phyloP scores from a whole-genome alignment of 2,329 filamentous ascomycete species.

The Macrophomina phaseolina region DNA sequence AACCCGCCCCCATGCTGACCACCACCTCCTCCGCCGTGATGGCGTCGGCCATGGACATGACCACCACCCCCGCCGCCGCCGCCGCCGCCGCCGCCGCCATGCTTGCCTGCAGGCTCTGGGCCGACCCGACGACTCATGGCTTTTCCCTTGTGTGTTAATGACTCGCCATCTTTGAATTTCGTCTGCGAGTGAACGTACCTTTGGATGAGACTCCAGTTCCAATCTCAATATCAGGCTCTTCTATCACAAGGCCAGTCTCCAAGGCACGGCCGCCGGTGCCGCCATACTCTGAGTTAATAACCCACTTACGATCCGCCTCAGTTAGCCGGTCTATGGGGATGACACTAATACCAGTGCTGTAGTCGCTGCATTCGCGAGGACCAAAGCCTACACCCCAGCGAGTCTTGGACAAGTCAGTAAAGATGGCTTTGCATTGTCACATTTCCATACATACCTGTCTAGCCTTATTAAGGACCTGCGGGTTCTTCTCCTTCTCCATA shows the following conservation, averaged over 20 bases:
- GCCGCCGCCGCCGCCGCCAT: background rate
- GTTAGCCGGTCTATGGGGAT: conserved; percentile 93
- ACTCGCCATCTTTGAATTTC: conserved; percentile 34
- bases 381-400: conserved; percentile 98
- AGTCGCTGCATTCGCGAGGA: conserved; percentile 95
- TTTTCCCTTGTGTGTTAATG: background rate
- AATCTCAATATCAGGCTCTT: conserved; percentile 98
- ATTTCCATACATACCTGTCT: conserved; percentile 44
- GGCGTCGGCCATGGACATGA: conserved; percentile 11
- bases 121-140: conserved; percentile 27
- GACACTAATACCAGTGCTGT: conserved; percentile 86
- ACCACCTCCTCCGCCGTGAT: conserved; percentile 12
- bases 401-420: conserved; percentile 61
- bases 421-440: background rate
- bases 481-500: conserved; percentile 79
- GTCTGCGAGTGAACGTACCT: conserved; percentile 33
- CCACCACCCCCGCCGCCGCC: background rate
- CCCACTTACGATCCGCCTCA: conserved; percentile 97
- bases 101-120: conserved; percentile 28
- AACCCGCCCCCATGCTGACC: conserved; percentile 28
- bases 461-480: conserved; percentile 71
- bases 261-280: conserved; percentile 86
- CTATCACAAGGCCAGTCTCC: conserved; percentile 83
- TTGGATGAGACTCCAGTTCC: conserved; percentile 97
- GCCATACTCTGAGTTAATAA: conserved; percentile 90